Conservation (phyloP, 306 rosid species). For the Leucaena leucocephala region DNA sequence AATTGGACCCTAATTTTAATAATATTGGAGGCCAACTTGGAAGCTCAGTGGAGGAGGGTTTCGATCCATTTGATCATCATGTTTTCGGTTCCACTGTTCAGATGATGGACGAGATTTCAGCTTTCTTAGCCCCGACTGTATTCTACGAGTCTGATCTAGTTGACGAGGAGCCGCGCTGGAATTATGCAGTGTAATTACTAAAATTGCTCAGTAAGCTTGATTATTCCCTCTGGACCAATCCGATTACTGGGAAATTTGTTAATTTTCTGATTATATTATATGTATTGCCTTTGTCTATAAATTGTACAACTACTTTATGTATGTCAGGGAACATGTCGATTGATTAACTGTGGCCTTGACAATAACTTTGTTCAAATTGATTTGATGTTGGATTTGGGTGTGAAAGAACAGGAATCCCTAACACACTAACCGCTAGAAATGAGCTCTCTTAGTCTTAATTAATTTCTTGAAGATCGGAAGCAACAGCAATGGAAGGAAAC, state of each 20-base stretch:
- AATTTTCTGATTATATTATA: conserved; percentile 8
- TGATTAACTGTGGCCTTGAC: conserved; percentile 17
- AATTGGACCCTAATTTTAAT: conserved; percentile 21
- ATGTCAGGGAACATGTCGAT: conserved; percentile 8
- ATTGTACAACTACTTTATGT: background rate
- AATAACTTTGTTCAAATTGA: background rate
- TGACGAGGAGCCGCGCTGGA: conserved; percentile 32
- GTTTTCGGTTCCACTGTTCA: conserved; percentile 50
- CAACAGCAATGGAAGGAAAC: background rate
- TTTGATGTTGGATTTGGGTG: conserved; percentile 13
- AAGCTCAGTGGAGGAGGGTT: conserved; percentile 23
- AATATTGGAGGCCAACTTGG: conserved; percentile 18
- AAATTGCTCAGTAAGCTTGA: conserved; percentile 27
- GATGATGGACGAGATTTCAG: conserved; percentile 58
- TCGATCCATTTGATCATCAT: conserved; percentile 50
- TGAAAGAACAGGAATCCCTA: background rate
- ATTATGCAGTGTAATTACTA: conserved; percentile 28
- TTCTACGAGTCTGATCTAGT: conserved; percentile 48
- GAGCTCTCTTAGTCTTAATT: background rate
- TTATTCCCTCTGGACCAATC: background rate
- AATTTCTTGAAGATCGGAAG: background rate
- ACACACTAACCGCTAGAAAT: background rate
- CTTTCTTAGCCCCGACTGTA: conserved; percentile 39
- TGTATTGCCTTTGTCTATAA: conserved; percentile 20
- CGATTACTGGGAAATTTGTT: background rate